Evolutionary conservation across 2,329 filamentous ascomycete genomes (phyloP).

Genomic region (Cladosporium austrohemisphaericum): DNA sequence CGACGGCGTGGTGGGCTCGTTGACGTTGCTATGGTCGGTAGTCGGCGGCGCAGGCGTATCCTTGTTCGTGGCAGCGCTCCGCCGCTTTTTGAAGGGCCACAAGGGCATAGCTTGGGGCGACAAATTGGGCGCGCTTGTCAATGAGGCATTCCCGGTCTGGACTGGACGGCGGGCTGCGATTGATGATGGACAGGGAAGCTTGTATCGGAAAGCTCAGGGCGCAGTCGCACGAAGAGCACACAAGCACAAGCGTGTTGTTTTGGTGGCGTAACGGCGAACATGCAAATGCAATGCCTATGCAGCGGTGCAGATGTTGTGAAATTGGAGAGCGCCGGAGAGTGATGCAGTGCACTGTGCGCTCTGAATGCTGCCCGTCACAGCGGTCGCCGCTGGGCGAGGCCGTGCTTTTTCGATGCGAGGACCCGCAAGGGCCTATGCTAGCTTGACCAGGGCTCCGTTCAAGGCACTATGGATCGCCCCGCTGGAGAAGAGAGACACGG

Average conservation of each 20-base stretch:
- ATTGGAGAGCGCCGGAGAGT: neutral
- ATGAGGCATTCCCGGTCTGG: slow-evolving; percentile 8
- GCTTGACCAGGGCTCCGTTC: too few species aligned
- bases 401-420: neutral
- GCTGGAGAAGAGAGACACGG: neutral
- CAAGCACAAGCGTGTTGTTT: slow-evolving; percentile 7
- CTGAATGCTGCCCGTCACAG: neutral
- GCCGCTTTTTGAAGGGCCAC: slow-evolving; percentile 78
- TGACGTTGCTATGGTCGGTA: slow-evolving; percentile 44
- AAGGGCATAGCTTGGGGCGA: slow-evolving; percentile 59
- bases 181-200: neutral
- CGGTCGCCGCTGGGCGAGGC: neutral
- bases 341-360: slow-evolving; percentile 3
- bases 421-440: too few species aligned
- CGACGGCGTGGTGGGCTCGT: slow-evolving; percentile 37
- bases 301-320: slow-evolving; percentile 2
- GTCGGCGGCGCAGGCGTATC: slow-evolving; percentile 7
- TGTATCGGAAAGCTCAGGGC: neutral
- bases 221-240: neutral
- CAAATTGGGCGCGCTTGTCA: neutral
- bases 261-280: slow-evolving; percentile 6
- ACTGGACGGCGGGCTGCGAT: neutral
- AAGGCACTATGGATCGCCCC: neutral
- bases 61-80: slow-evolving; percentile 31
- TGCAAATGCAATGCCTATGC: slow-evolving; percentile 7